phyloP scores from a whole-genome alignment of 2,329 filamentous ascomycete genomes.

The Phialophora macrospora region DNA sequence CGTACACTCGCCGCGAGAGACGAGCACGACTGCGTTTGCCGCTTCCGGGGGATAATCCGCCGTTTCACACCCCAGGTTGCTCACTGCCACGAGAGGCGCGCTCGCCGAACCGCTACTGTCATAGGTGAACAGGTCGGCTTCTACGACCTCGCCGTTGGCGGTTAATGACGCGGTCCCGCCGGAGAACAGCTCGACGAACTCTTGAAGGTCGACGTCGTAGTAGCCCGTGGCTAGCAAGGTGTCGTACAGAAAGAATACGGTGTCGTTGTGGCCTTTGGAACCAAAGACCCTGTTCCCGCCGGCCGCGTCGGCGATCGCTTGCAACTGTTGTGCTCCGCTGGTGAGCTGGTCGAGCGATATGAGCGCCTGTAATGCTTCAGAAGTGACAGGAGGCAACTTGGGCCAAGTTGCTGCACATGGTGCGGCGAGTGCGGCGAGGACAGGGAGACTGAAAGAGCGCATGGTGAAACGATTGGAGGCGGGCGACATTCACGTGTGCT shows the following conservation, averaged over 20 bases:
- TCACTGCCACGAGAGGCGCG: constrained; percentile 61
- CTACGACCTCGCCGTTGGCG: constrained; percentile 62
- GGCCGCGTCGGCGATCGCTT: constrained; percentile 37
- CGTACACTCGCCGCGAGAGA: constrained; percentile 69
- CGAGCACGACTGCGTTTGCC: constrained; percentile 69
- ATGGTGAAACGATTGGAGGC: not conserved
- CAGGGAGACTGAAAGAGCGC: not conserved
- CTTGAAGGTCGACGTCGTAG: constrained; percentile 56
- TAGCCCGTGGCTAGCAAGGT: constrained; percentile 54
- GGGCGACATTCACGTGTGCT: not conserved
- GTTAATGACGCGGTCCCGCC: constrained; percentile 42
- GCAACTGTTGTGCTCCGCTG: constrained; percentile 35
- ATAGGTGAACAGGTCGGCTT: constrained; percentile 65
- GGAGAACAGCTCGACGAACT: constrained; percentile 56
- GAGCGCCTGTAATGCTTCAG: constrained; percentile 34
- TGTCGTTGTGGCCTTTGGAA: constrained; percentile 64
- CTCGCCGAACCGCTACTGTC: constrained; percentile 68
- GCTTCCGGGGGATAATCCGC: constrained; percentile 64
- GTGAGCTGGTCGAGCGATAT: constrained; percentile 38
- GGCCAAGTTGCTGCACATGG: not conserved
- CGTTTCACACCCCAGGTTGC: constrained; percentile 64
- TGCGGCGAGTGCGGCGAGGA: constrained; percentile 12
- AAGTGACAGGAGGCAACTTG: constrained; percentile 16
- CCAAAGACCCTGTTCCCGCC: constrained; percentile 41
- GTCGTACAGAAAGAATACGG: constrained; percentile 66